phyloP scores from a whole-genome alignment of 2,329 filamentous ascomycete species.

The Fusarium sp. region DNA sequence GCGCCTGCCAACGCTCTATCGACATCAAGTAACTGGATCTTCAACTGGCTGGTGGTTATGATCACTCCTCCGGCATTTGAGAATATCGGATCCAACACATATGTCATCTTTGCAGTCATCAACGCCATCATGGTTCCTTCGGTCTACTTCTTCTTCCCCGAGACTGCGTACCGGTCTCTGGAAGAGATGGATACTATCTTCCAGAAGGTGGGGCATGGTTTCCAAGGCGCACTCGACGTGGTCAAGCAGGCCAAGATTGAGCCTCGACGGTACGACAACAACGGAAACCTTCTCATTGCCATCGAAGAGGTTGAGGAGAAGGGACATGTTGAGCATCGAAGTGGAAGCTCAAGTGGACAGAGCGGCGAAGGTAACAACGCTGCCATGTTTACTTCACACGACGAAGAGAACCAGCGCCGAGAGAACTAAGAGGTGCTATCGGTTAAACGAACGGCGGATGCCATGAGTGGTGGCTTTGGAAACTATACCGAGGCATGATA shows the following conservation, averaged over 20 bases:
- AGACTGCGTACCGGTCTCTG: constrained; percentile 69
- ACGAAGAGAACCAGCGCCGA: constrained; percentile 48
- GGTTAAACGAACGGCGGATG: neutral
- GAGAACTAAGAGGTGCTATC: constrained; percentile 1
- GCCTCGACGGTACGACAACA: constrained; percentile 65
- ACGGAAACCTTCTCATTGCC: constrained; percentile 63
- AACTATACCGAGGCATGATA: neutral
- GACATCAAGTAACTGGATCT: constrained; percentile 66
- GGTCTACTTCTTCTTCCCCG: constrained; percentile 70
- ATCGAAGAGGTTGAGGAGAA: constrained; percentile 54
- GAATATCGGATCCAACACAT: constrained; percentile 66
- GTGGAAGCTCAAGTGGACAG: constrained; percentile 40
- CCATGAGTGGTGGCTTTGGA: neutral
- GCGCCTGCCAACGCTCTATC: constrained; percentile 66
- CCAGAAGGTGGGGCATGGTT: constrained; percentile 59
- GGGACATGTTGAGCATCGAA: constrained; percentile 40
- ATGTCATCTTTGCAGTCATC: constrained; percentile 72
- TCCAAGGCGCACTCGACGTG: constrained; percentile 46
- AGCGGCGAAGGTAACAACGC: constrained; percentile 28
- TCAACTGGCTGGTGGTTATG: constrained; percentile 71
- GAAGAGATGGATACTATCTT: constrained; percentile 75
- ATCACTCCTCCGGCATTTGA: constrained; percentile 67
- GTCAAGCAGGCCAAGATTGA: constrained; percentile 54
- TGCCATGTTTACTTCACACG: constrained; percentile 42
- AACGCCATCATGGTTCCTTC: constrained; percentile 66